phyloP scores from a whole-genome alignment of 2,329 filamentous ascomycete species.

The Mariannaea sp. region DNA sequence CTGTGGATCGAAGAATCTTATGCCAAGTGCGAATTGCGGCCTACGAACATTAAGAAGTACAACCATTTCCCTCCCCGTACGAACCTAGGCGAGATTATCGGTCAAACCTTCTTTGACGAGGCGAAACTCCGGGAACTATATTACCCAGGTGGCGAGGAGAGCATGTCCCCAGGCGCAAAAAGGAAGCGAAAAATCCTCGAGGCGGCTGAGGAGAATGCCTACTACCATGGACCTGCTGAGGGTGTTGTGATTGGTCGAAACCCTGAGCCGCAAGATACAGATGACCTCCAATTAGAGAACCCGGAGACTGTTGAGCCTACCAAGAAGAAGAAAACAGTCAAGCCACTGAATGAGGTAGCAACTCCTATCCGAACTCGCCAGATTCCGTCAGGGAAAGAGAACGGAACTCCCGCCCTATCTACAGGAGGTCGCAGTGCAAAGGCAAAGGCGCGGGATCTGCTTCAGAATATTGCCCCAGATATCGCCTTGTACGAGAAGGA shows the following conservation, averaged over 20 bases:
- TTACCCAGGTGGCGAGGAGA: conserved; percentile 64
- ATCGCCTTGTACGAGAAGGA: conserved; percentile 93
- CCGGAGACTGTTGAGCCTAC: conserved; percentile 40
- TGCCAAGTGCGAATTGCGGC: conserved; percentile 79
- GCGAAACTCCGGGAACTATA: conserved; percentile 66
- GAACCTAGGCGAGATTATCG: conserved; percentile 90
- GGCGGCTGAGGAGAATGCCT: conserved; percentile 56
- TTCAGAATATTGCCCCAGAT: conserved; percentile 80
- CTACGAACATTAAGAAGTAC: conserved; percentile 75
- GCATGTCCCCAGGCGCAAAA: conserved; percentile 49
- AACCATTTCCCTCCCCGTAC: conserved; percentile 86
- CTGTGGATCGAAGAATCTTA: conserved; percentile 98
- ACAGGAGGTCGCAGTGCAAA: conserved; percentile 87
- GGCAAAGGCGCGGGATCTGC: conserved; percentile 74
- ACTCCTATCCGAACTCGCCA: conserved; percentile 52
- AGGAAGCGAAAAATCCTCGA: conserved; percentile 57
- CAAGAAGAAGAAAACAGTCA: conserved; percentile 37
- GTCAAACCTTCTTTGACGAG: conserved; percentile 81
- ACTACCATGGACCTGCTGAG: conserved; percentile 52
- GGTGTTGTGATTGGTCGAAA: conserved; percentile 52
- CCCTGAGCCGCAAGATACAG: conserved; percentile 46
- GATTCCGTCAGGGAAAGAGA: conserved; percentile 73
- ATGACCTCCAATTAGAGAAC: conserved; percentile 51
- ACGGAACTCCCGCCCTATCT: conserved; percentile 74
- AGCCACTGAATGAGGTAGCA: conserved; percentile 32